phyloP scores from a whole-genome alignment of 495 filamentous ascomycete genomes.

The Penicillium turbatum region DNA sequence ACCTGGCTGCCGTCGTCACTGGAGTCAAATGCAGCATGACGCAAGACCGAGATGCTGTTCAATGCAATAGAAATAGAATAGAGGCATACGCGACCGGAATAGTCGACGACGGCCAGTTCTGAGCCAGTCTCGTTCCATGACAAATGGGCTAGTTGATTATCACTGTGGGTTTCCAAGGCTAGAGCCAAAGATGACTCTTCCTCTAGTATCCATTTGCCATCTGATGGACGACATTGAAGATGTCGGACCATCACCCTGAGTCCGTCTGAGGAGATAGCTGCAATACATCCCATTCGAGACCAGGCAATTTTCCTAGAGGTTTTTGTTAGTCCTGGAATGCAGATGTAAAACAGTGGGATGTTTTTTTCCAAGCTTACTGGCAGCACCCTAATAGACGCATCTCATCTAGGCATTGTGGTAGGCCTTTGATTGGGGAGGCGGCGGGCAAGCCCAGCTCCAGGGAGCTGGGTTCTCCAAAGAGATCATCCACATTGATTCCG shows the following conservation, averaged over 20 bases:
- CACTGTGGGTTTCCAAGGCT: conserved; percentile 44
- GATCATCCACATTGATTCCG: conserved; percentile 63
- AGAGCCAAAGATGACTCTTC: conserved; percentile 47
- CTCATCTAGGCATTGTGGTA: conserved; percentile 73
- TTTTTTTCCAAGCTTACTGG: conserved; percentile 58
- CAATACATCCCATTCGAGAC: conserved; percentile 86
- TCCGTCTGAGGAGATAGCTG: conserved; percentile 70
- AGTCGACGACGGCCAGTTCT: conserved; percentile 75
- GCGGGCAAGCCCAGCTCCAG: conserved; percentile 50
- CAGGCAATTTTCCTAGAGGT: conserved; percentile 69
- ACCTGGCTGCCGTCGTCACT: conserved; percentile 68
- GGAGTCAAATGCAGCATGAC: conserved; percentile 53
- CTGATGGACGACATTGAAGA: conserved; percentile 62
- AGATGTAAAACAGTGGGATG: not conserved
- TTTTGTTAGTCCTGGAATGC: conserved; percentile 4
- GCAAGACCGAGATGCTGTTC: conserved; percentile 57
- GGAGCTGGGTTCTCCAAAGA: conserved; percentile 67
- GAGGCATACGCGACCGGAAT: conserved; percentile 66
- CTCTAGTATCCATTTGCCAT: conserved; percentile 76
- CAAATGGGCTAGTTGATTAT: conserved; percentile 63
- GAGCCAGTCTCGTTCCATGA: conserved; percentile 69
- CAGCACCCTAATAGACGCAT: conserved; percentile 73
- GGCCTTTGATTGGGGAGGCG: conserved; percentile 56
- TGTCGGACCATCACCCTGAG: conserved; percentile 64
- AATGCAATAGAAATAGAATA: conserved; percentile 57